Conservation (phyloP, 2,329 filamentous ascomycete genomes). For the Thelonectria blattea region DNA sequence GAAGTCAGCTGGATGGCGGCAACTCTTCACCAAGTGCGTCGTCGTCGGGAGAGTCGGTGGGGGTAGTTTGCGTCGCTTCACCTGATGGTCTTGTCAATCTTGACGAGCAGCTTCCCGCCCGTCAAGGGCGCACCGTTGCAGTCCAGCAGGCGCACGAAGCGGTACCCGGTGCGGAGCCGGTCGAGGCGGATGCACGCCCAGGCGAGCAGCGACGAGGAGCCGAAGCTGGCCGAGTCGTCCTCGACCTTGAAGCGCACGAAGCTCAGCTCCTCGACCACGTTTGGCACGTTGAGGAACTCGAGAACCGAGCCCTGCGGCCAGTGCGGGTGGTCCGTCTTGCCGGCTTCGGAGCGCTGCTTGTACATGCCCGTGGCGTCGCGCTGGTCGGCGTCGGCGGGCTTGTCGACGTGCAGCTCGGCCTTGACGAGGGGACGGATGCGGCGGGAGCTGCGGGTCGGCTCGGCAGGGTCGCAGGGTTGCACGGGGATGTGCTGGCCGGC, state of each 20-base stretch:
- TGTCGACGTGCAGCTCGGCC: conserved; percentile 82
- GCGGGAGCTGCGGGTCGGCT: conserved; percentile 41
- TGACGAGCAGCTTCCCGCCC: conserved; percentile 58
- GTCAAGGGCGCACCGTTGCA: conserved; percentile 50
- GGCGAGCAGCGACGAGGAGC: conserved; percentile 49
- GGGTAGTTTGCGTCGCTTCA: conserved; percentile 27
- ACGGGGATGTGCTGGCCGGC: conserved; percentile 73
- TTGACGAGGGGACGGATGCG: conserved; percentile 74
- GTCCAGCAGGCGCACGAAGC: conserved; percentile 59
- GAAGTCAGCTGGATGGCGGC: background rate
- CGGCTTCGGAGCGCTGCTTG: conserved; percentile 64
- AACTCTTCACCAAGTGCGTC: background rate
- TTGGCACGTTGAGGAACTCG: conserved; percentile 62
- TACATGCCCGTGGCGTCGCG: conserved; percentile 49
- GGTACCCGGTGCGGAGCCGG: conserved; percentile 60
- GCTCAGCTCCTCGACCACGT: conserved; percentile 71
- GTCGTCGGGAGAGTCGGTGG: background rate
- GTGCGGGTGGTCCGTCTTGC: conserved; percentile 66
- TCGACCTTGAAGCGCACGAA: conserved; percentile 72
- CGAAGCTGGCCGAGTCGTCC: conserved; percentile 50
- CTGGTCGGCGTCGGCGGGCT: conserved; percentile 44
- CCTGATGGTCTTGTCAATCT: conserved; percentile 54
- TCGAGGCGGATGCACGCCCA: conserved; percentile 68
- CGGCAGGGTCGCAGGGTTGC: conserved; percentile 39
- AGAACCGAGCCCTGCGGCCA: conserved; percentile 60